phyloP scores from a whole-genome alignment of 805 yeast species.

The Torulaspora gathmanii region DNA sequence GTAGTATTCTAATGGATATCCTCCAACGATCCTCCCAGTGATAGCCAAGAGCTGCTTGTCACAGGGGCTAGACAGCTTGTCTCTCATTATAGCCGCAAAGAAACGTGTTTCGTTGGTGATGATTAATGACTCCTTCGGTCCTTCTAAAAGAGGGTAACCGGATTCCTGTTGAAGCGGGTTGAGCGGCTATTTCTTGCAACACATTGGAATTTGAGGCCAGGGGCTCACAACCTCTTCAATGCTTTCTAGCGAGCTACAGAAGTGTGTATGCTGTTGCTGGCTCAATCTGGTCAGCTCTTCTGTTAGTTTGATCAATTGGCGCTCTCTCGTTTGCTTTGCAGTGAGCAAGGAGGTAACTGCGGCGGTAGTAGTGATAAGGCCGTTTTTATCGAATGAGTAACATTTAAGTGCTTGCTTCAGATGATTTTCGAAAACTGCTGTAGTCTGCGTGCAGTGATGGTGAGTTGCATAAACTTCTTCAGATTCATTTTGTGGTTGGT shows the following conservation, averaged over 20 bases:
- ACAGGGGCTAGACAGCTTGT: background rate
- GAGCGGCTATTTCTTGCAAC: slow-evolving; percentile 1
- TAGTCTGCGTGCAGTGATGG: slow-evolving; percentile 1
- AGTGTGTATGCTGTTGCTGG: background rate
- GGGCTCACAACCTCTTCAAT: background rate
- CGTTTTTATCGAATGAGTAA: background rate
- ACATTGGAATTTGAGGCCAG: background rate
- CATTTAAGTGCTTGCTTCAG: slow-evolving; percentile 2
- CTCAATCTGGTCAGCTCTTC: background rate
- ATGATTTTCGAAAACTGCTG: slow-evolving; percentile 2
- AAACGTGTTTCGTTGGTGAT: background rate
- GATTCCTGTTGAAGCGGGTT: background rate
- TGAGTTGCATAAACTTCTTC: background rate
- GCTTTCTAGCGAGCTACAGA: background rate
- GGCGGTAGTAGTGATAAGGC: background rate
- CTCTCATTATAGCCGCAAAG: background rate
- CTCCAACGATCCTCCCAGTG: too few species aligned
- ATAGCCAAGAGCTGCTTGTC: background rate
- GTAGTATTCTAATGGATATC: too few species aligned
- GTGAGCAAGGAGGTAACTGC: background rate
- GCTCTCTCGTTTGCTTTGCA: background rate
- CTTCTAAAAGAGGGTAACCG: background rate
- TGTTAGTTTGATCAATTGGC: background rate
- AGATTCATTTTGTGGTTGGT: background rate
- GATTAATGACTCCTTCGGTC: background rate